phyloP scores from a whole-genome alignment of 768 basidiomycete species.

The Asterophora parasitica region DNA sequence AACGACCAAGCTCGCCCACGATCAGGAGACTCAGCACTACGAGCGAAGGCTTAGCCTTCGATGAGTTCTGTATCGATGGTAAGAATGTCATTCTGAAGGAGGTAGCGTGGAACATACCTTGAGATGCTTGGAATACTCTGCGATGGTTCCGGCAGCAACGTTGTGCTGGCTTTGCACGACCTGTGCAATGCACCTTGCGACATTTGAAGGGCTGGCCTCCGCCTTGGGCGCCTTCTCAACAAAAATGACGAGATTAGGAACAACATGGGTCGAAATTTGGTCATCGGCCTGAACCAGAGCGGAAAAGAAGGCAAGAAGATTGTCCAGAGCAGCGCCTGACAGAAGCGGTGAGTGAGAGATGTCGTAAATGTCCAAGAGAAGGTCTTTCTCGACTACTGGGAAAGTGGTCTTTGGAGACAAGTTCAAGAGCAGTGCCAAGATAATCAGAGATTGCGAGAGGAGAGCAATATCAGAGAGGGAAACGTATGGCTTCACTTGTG shows the following conservation, averaged over 20 bases:
- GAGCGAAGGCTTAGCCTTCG: constrained; percentile 61
- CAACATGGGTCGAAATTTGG: constrained; percentile 77
- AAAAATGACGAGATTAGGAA: constrained; percentile 66
- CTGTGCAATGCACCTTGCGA: constrained; percentile 81
- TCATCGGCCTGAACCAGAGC: constrained; percentile 80
- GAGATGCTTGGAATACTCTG: constrained; percentile 77
- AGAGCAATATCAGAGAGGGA: constrained; percentile 73
- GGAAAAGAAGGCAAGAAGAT: constrained; percentile 76
- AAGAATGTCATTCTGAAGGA: background rate
- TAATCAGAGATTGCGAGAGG: constrained; percentile 65
- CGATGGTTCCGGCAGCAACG: constrained; percentile 78
- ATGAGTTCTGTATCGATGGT: constrained; percentile 32
- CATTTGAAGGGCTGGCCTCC: constrained; percentile 60
- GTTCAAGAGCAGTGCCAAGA: constrained; percentile 65
- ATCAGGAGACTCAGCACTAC: constrained; percentile 83
- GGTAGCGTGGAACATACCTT: constrained; percentile 44
- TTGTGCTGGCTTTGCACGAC: constrained; percentile 68
- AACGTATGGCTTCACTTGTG: constrained; percentile 73
- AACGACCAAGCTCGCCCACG: constrained; percentile 90
- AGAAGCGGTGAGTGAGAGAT: constrained; percentile 78
- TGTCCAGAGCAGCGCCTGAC: constrained; percentile 73
- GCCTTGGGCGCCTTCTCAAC: constrained; percentile 60
- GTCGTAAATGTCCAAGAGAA: constrained; percentile 59
- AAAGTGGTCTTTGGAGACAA: constrained; percentile 63
- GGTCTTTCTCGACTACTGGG: constrained; percentile 70